A percentile compares a stretch with the other conserved stretches of the same genome.
Evolutionary conservation across 441 rosid species (phyloP).

Genomic region (Arabidopsis lyrata): DNA sequence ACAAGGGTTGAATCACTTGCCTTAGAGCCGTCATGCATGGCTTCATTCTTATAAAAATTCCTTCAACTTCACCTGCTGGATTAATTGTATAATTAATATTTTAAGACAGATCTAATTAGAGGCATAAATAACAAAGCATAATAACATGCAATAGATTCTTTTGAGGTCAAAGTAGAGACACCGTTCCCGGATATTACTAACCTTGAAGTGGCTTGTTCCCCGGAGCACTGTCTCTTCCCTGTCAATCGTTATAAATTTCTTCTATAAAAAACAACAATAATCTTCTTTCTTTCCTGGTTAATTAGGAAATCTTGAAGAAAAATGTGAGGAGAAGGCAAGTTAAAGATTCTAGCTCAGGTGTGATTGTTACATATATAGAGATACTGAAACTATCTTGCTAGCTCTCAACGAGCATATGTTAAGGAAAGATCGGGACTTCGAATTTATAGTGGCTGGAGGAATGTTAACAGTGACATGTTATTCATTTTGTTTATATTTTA

Average conservation of each 20-base stretch:
- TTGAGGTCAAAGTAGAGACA: conserved; percentile 35
- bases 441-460: conserved; percentile 38
- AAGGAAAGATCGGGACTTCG: conserved; percentile 21
- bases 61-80: conserved; percentile 36
- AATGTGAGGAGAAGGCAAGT: conserved; percentile 16
- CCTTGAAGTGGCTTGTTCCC: conserved; percentile 45
- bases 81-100: conserved; percentile 14
- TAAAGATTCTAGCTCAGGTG: conserved; percentile 30
- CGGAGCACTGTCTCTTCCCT: conserved; percentile 49
- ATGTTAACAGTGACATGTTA: conserved; percentile 25
- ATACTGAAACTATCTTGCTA: conserved; percentile 17
- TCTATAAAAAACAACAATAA: background rate
- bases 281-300: background rate
- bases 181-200: conserved; percentile 37
- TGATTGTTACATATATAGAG: background rate
- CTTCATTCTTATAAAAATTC: conserved; percentile 47
- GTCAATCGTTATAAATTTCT: conserved; percentile 26
- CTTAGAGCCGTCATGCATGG: conserved; percentile 57
- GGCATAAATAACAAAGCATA: conserved; percentile 41
- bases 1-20: conserved; percentile 60
- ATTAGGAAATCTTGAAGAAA: background rate
- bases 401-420: conserved; percentile 31
- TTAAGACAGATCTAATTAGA: conserved; percentile 41
- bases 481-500: conserved; percentile 24
- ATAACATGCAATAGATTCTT: conserved; percentile 46